Base-by-base conservation (phyloP, 129 eudicot genomes). In the Sambucus nigra region DNA sequence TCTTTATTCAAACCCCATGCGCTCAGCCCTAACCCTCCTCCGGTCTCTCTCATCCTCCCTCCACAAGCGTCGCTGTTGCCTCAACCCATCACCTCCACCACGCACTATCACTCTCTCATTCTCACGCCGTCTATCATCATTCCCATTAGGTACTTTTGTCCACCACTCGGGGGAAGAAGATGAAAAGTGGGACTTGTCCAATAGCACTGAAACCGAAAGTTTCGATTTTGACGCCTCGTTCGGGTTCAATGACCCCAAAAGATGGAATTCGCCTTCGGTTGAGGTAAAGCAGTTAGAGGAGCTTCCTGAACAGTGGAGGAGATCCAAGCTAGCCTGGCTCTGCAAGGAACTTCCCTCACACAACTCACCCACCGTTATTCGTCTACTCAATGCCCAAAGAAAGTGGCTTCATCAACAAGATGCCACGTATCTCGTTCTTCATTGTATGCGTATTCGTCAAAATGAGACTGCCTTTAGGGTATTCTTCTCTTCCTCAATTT, bases 251-350 rank as follows among this genome's bases (percentile, higher is more conserved):
- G 71, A 57, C 10, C 41, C 57, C 58, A 59, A 65, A 50, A 67
- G 64, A 67, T 40, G 60, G 2, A n/a, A 48, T 31, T 52, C 80
- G 4, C 75, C 79, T 42, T n/a, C 65, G 6, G 52, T 79, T 55
- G 94, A 79, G 57, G 80, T 91, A 25, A 79, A 69, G 74, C 87
- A 86, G 49, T 59, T 91, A 33, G 87, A 82, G 15, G 99, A 91
- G 56, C 73, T 91, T 45, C 94, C 99, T 39, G 96, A 92, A 47
- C 88, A 86, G 44, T 92, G 99, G 96, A 57, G 99, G 71, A 69
- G 99, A 73, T 66, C 91, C 19, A 86, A 71, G 63, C 58, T 92
- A 57, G 99, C 94, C 24, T 92, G 99, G 99, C 47, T 92, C 40
- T 92, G 99, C 71, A 92, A 92, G 63, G 96, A 76, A 61, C 73